Base-by-base conservation (phyloP, 2,329 filamentous ascomycete species). In the Fusarium concolor region DNA sequence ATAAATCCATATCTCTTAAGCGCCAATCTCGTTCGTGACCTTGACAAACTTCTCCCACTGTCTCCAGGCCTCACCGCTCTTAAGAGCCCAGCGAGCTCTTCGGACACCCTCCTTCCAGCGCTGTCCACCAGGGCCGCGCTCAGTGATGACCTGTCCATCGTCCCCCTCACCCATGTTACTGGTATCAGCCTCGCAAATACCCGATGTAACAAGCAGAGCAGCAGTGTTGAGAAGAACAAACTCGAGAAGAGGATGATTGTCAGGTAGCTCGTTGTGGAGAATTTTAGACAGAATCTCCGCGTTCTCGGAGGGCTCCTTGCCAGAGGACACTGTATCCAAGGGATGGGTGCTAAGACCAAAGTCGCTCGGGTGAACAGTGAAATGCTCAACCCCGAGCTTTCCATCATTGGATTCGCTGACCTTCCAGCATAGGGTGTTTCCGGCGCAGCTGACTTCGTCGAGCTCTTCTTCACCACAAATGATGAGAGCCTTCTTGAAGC, bases 201-300 rank as follows among this genome's bases (percentile, higher is more conserved):
- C 96, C 3, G 93, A 91, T 5, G 92, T 87, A 0, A 97, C 95
- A 53, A 99, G 86, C 51, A 99, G 82, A 3, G 94, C 93, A 0
- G 95, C 94, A 3, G 95, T 92, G 76, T 99, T 99, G 80, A 98
- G 92, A 51, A 98, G 85, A 20, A 99, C 93, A 76, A 99, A 99
- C 76, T 97, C 91, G 65, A 97, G 80, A 52, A 99, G 92, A 0
- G 96, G 93, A 72, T 97, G 89, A 71, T 97, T 88, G 12, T 86
- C 86, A 1, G 89, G 82, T 45, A 96, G 79, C 78, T 96, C 86
- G 65, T 92, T 91, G 51, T 85, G 84, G 58, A 99, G 80, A 42
- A 99, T 91, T 65, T 86, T 86, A 77, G 89, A 90, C 62, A 99
- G 81, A 45, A 97, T 97, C 65, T 85, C 86, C 1, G 96, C 96